A percentile compares a stretch with the other conserved stretches of the same genome.
These are phyloP conservation scores for Cyberlindnera xylosilytica DNA, from an alignment of 805 yeast species.

Conservation along the genomic window DNA sequence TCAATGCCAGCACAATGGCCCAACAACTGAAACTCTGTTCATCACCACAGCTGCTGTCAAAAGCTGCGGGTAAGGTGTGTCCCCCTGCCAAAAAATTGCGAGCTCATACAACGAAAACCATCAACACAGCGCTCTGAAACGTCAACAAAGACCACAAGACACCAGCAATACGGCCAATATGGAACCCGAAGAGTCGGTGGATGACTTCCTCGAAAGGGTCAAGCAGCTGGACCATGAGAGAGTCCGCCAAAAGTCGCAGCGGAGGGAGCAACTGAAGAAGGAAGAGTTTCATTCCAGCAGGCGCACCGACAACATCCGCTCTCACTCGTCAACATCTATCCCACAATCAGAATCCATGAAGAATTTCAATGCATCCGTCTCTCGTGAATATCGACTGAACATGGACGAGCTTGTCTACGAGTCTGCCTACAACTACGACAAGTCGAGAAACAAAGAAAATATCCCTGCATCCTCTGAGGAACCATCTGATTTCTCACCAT, in stretches of 20 bases:
- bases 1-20: too few relatives aligned
- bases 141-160: too few relatives aligned
- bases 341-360: conserved; percentile 17
- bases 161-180: not conserved
- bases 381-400: conserved; percentile 41
- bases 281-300: not conserved
- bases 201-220: conserved; percentile 16
- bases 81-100: too few relatives aligned
- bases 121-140: not conserved
- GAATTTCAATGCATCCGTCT: conserved; percentile 31
- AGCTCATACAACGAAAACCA: conserved; percentile 1
- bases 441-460: conserved; percentile 30
- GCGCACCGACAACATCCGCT: not conserved
- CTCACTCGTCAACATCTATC: not conserved
- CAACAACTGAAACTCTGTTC: too few relatives aligned
- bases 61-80: too few relatives aligned
- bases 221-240: conserved; percentile 16
- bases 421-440: conserved; percentile 52
- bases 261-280: conserved; percentile 6
- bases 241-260: conserved; percentile 3
- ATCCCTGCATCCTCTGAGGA: not conserved
- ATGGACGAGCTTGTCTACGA: conserved; percentile 53
- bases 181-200: conserved; percentile 11
- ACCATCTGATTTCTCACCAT: not conserved
- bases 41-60: too few relatives aligned